Evolutionary conservation across 306 rosid species (phyloP).

Genomic region (Citrullus mucosospermus): DNA sequence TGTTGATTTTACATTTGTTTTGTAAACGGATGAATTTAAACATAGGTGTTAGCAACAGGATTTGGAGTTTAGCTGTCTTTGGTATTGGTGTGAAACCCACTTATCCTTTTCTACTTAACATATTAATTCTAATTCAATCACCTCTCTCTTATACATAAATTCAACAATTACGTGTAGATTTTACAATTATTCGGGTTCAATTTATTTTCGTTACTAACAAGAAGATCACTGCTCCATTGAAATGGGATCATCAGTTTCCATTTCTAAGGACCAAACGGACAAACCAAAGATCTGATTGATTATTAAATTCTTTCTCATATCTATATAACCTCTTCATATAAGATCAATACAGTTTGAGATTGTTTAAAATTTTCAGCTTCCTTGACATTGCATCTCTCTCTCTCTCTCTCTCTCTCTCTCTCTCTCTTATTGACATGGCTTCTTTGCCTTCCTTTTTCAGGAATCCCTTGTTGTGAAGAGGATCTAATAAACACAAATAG

Average conservation of each 20-base stretch:
- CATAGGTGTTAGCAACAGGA: constrained; percentile 1
- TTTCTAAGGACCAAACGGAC: neutral
- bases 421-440: neutral
- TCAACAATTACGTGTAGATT: neutral
- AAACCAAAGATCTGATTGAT: neutral
- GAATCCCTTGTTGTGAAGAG: neutral
- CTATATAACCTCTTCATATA: neutral
- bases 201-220: neutral
- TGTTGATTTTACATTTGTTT: neutral
- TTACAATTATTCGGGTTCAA: neutral
- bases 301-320: neutral
- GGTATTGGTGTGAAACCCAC: neutral
- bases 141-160: neutral
- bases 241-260: neutral
- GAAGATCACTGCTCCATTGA: neutral
- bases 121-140: neutral
- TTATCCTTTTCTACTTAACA: neutral
- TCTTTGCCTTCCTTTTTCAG: neutral
- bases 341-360: neutral
- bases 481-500: neutral
- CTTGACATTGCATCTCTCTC: too few species aligned
- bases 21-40: neutral
- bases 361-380: neutral
- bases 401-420: too few species aligned
- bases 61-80: constrained; percentile 10